Conservation (phyloP, 305 asterid species). For the Ilex paraguariensis region DNA sequence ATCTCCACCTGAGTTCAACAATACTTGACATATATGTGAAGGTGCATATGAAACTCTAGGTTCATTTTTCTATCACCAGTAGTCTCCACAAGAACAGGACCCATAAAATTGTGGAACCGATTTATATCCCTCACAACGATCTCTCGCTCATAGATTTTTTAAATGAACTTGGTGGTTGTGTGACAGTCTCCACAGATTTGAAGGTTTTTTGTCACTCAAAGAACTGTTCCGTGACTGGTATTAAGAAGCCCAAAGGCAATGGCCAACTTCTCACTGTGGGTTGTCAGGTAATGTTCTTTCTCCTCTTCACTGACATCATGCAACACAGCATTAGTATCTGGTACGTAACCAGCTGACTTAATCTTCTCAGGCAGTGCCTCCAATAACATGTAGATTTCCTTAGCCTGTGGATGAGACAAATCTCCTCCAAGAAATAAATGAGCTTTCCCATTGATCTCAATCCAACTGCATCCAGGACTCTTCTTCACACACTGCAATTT, state of each 20-base stretch:
- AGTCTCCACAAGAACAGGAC: conserved; percentile 65
- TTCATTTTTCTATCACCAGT: conserved; percentile 40
- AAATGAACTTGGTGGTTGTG: conserved; percentile 51
- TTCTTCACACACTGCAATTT: no score
- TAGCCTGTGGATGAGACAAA: no score
- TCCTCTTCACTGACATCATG: conserved; percentile 84
- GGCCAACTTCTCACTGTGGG: conserved; percentile 78
- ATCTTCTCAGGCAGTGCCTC: conserved; percentile 57
- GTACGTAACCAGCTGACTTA: conserved; percentile 59
- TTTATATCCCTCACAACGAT: conserved; percentile 75
- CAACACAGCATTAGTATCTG: conserved; percentile 60
- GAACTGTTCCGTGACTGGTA: conserved; percentile 37
- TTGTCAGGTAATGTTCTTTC: conserved; percentile 41
- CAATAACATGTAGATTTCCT: conserved; percentile 39
- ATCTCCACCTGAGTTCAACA: no score
- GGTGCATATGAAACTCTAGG: no score
- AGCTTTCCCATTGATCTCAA: no score
- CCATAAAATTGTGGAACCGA: conserved; percentile 75
- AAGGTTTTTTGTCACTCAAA: conserved; percentile 67
- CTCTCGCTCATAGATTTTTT: conserved; percentile 49
- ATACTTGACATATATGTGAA: no score
- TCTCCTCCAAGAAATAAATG: no score
- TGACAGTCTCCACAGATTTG: conserved; percentile 83
- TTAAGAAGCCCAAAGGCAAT: conserved; percentile 70
- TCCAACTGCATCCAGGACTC: no score